Percentiles rank a stretch among this genome's conserved stretches.
These are phyloP conservation scores for Cetraspora pellucida DNA, from an alignment of 192 early-diverging fungal species.

Conservation along the genomic window DNA sequence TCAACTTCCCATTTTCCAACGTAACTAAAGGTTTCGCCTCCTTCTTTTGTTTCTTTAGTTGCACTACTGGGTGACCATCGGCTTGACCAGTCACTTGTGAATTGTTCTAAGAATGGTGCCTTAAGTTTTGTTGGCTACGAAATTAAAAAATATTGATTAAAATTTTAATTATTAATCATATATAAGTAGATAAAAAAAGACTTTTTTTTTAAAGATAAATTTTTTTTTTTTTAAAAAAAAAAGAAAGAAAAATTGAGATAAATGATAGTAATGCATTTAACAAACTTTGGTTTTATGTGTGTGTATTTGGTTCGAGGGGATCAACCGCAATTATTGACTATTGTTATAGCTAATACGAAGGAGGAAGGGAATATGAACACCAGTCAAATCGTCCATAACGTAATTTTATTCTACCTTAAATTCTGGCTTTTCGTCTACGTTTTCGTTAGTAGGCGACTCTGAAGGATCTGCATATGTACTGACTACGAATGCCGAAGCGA, in stretches of 20 bases:
- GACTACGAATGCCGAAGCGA: not conserved
- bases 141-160: not conserved
- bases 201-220: not conserved
- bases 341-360: not conserved
- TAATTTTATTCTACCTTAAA: slow-evolving; percentile 25
- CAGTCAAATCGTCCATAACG: not conserved
- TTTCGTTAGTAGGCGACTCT: not conserved
- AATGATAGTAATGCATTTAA: no score
- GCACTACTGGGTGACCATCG: slow-evolving; percentile 72
- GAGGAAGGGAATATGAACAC: not conserved
- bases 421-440: not conserved
- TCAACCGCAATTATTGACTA: no score
- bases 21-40: slow-evolving; percentile 70
- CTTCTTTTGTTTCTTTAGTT: slow-evolving; percentile 74
- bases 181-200: not conserved
- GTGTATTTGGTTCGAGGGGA: no score
- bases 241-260: no score
- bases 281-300: no score
- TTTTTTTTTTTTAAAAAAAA: no score
- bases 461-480: slow-evolving; percentile 3
- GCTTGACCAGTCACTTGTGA: slow-evolving; percentile 54
- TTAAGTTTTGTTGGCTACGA: slow-evolving; percentile 60
- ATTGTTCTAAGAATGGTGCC: slow-evolving; percentile 78
- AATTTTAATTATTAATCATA: slow-evolving; percentile 6
- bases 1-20: slow-evolving; percentile 81